phyloP scores from a whole-genome alignment of 768 basidiomycete species.

The Lentinula sp. region DNA sequence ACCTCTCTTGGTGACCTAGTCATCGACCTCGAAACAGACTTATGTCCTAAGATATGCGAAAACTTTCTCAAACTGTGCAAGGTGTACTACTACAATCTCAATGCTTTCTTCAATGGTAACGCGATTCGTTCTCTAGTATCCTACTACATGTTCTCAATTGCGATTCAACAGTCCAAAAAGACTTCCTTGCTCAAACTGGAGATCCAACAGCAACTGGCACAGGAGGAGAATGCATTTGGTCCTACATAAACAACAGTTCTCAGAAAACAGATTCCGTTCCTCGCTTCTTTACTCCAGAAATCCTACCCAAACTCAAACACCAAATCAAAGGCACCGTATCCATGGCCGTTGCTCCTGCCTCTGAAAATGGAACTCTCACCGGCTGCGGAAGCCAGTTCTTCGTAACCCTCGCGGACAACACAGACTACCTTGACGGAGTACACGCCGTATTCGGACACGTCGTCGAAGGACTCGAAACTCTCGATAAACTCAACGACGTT shows the following conservation, averaged over 20 bases:
- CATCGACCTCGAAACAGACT: conserved; percentile 89
- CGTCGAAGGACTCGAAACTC: conserved; percentile 87
- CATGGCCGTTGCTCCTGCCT: conserved; percentile 91
- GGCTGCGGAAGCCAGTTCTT: conserved; percentile 97
- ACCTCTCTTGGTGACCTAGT: conserved; percentile 96
- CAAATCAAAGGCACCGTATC: conserved; percentile 82
- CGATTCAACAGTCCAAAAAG: conserved; percentile 75
- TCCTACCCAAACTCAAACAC: conserved; percentile 81
- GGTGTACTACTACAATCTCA: conserved; percentile 93
- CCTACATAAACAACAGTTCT: conserved; percentile 47
- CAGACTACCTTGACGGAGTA: conserved; percentile 91
- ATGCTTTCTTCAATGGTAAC: conserved; percentile 95
- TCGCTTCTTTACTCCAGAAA: conserved; percentile 88
- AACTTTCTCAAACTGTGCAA: conserved; percentile 99
- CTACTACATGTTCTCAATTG: neutral
- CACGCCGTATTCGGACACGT: conserved; percentile 95
- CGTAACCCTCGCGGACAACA: conserved; percentile 82
- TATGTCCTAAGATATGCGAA: conserved; percentile 85
- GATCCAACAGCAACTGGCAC: conserved; percentile 94
- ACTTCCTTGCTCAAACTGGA: conserved; percentile 95
- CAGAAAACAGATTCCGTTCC: conserved; percentile 24
- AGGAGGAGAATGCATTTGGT: conserved; percentile 89
- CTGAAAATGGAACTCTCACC: conserved; percentile 50
- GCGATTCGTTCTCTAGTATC: conserved; percentile 17
- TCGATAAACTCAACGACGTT: conserved; percentile 90